Conservation (phyloP, 805 yeast species). For the Starmerella gropengiesseri region DNA sequence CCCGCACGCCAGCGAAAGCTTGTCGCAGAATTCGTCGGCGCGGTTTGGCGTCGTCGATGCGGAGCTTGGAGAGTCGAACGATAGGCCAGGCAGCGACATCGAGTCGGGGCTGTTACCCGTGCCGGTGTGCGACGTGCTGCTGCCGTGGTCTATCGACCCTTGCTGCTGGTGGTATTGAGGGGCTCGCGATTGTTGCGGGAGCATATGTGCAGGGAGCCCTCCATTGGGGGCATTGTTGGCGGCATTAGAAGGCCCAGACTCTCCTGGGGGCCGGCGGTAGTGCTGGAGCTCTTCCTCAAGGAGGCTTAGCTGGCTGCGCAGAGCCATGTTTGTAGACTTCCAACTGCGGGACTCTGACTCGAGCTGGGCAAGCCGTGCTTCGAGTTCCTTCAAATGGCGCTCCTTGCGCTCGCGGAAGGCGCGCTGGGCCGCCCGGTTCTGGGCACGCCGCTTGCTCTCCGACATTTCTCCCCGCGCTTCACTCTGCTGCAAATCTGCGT, state of each 20-base stretch:
- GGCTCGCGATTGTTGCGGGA: background rate
- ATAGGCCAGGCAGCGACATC: slow-evolving; percentile 10
- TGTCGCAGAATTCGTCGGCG: slow-evolving; percentile 60
- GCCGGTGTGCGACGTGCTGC: background rate
- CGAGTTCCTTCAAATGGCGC: slow-evolving; percentile 71
- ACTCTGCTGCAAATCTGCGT: too few relatives aligned
- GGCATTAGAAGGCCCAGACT: too few relatives aligned
- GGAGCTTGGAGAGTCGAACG: slow-evolving; percentile 15
- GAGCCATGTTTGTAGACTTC: slow-evolving; percentile 57
- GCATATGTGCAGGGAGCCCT: slow-evolving; percentile 7
- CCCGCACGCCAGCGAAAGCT: slow-evolving; percentile 75
- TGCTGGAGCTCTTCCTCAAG: slow-evolving; percentile 60
- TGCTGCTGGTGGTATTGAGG: background rate
- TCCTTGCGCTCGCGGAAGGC: slow-evolving; percentile 83
- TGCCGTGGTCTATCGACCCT: background rate
- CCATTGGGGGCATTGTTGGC: too few relatives aligned
- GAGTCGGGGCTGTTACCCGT: slow-evolving; percentile 9
- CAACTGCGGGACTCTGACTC: slow-evolving; percentile 64
- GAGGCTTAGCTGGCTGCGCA: slow-evolving; percentile 64
- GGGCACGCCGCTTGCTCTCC: slow-evolving; percentile 69
- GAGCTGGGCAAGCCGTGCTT: slow-evolving; percentile 58
- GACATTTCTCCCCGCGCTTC: slow-evolving; percentile 4
- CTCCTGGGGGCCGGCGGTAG: slow-evolving; percentile 33
- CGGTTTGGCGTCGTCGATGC: slow-evolving; percentile 10
- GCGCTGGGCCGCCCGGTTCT: slow-evolving; percentile 89